phyloP scores from a whole-genome alignment of 371 early-diverging fungal species.

The Nematocida homosporus region DNA sequence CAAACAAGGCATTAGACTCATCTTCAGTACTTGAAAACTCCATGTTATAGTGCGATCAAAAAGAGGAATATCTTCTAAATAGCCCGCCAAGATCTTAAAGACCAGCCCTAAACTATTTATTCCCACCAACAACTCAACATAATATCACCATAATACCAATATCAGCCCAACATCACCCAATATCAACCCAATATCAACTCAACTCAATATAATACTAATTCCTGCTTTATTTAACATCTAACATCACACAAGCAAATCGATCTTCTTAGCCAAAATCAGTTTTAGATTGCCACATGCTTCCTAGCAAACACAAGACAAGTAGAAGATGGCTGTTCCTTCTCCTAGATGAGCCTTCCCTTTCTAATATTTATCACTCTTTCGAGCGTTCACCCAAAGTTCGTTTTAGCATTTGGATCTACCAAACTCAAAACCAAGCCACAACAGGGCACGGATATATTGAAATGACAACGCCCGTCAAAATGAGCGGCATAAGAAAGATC shows the following conservation, averaged over 20 bases:
- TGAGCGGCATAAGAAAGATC: constrained; percentile 35
- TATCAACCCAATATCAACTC: too few relatives aligned
- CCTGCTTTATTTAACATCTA: too few relatives aligned
- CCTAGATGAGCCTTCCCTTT: too few relatives aligned
- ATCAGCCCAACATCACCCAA: too few relatives aligned
- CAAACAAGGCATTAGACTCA: too few relatives aligned
- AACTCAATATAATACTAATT: too few relatives aligned
- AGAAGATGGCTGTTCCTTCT: constrained; percentile 42
- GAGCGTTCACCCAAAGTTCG: constrained; percentile 5
- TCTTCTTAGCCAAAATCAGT: too few relatives aligned
- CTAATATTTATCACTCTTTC: background rate
- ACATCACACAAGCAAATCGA: too few relatives aligned
- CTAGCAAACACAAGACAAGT: constrained; percentile 31
- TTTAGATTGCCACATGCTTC: background rate
- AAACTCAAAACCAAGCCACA: background rate
- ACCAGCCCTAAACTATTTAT: too few relatives aligned
- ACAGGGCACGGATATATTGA: constrained; percentile 29
- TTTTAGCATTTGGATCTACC: constrained; percentile 8
- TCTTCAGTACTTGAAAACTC: constrained; percentile 45
- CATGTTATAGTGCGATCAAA: constrained; percentile 1
- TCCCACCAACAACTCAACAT: too few relatives aligned
- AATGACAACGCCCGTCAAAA: constrained; percentile 31
- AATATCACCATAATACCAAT: too few relatives aligned
- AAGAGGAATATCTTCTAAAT: constrained; percentile 1
- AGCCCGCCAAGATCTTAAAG: too few relatives aligned